A percentile compares a stretch with the other conserved stretches of the same genome.
Evolutionary conservation across 148 eudicot genomes (phyloP).

Genomic region (Nyssa sinensis): DNA sequence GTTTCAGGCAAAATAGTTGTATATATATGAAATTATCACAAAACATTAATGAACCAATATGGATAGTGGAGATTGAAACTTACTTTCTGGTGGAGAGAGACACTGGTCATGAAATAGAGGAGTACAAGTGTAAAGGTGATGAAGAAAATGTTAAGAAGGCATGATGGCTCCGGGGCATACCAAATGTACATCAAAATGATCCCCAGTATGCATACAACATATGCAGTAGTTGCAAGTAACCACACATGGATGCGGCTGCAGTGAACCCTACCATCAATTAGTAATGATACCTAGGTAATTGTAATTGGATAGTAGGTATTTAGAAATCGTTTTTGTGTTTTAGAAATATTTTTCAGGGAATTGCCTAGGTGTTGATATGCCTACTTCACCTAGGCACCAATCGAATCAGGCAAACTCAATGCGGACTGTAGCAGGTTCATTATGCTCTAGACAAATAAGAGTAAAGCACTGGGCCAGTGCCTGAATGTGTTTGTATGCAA

Average conservation of each 20-base stretch:
- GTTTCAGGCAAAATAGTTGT: constrained; percentile 17
- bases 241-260: constrained; percentile 61
- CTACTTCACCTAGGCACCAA: not conserved
- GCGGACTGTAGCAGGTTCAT: too few relatives aligned
- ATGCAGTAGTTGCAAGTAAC: constrained; percentile 49
- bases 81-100: constrained; percentile 76
- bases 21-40: not conserved
- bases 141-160: constrained; percentile 69
- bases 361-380: not conserved
- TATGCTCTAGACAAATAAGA: not conserved
- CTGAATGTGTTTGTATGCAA: not conserved
- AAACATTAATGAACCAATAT: not conserved
- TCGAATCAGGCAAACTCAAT: not conserved
- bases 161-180: constrained; percentile 77
- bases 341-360: not conserved
- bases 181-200: constrained; percentile 71
- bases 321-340: not conserved
- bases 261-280: not conserved
- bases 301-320: not conserved
- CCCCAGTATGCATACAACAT: constrained; percentile 58
- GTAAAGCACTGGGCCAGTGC: not conserved
- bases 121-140: constrained; percentile 76
- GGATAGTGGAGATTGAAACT: constrained; percentile 9
- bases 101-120: constrained; percentile 78
- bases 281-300: not conserved